Conservation (phyloP, 148 eudicot genomes). For the Oxyria digyna region DNA sequence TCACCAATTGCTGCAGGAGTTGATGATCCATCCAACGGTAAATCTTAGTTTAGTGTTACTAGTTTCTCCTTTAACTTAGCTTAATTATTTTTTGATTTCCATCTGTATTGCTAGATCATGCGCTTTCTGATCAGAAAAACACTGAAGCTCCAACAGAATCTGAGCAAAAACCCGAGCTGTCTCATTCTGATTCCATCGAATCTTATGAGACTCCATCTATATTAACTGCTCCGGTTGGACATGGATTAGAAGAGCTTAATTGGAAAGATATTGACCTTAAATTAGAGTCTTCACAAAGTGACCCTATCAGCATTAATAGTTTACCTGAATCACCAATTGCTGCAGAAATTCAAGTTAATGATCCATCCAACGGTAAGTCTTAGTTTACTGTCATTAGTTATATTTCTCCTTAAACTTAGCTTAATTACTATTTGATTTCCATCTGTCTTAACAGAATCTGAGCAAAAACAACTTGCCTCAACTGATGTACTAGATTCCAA, state of each 20-base stretch:
- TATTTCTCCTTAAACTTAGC: not conserved
- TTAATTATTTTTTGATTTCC: too few relatives aligned
- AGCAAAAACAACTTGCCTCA: constrained; percentile 14
- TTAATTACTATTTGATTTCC: not conserved
- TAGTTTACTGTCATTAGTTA: constrained; percentile 19
- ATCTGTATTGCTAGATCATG: too few relatives aligned
- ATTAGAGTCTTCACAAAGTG: constrained; percentile 14
- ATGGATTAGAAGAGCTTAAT: constrained; percentile 52
- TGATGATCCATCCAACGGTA: constrained; percentile 21
- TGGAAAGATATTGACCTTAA: constrained; percentile 33
- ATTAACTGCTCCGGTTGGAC: constrained; percentile 25
- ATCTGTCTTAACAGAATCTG: constrained; percentile 8
- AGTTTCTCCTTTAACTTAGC: too few relatives aligned
- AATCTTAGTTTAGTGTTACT: too few relatives aligned
- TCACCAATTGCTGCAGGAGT: too few relatives aligned
- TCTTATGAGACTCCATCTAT: constrained; percentile 11
- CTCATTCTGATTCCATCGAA: not conserved
- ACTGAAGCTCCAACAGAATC: too few relatives aligned
- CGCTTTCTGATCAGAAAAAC: too few relatives aligned
- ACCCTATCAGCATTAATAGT: constrained; percentile 14
- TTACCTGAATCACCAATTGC: constrained; percentile 22
- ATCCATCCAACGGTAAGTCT: constrained; percentile 25
- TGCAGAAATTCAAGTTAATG: constrained; percentile 12
- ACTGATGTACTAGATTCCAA: constrained; percentile 20
- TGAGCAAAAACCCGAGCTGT: too few relatives aligned